phyloP scores from a whole-genome alignment of 2,329 filamentous ascomycete species.

The Elsinoe australis region DNA sequence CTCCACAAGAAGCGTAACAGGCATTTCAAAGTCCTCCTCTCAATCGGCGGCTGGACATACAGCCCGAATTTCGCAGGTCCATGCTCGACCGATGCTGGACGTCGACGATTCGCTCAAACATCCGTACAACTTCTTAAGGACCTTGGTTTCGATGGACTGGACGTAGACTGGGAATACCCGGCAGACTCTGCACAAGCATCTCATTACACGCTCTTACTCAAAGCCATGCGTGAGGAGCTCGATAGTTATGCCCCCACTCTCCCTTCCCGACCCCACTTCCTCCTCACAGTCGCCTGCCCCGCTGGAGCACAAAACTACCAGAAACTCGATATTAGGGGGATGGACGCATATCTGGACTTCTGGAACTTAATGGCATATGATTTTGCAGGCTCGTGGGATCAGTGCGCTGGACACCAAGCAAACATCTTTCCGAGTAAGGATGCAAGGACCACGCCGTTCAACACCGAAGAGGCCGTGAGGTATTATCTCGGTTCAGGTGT shows the following conservation, averaged over 20 bases:
- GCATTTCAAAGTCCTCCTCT: slow-evolving; percentile 70
- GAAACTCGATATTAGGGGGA: slow-evolving; percentile 35
- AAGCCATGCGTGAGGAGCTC: slow-evolving; percentile 33
- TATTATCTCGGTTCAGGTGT: slow-evolving; percentile 62
- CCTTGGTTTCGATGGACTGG: slow-evolving; percentile 58
- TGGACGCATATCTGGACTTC: slow-evolving; percentile 41
- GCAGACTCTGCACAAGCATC: slow-evolving; percentile 34
- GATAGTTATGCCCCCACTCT: slow-evolving; percentile 35
- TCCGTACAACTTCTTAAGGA: slow-evolving; percentile 71
- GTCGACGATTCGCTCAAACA: slow-evolving; percentile 59
- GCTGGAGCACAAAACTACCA: slow-evolving; percentile 37
- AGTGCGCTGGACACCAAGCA: slow-evolving; percentile 64
- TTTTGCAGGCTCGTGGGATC: slow-evolving; percentile 71
- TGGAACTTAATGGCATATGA: slow-evolving; percentile 48
- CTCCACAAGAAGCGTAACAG: slow-evolving; percentile 68
- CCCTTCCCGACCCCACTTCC: slow-evolving; percentile 32
- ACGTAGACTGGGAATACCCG: slow-evolving; percentile 45
- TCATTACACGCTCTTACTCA: slow-evolving; percentile 36
- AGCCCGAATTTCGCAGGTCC: slow-evolving; percentile 69
- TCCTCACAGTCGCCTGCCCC: slow-evolving; percentile 40
- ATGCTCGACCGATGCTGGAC: slow-evolving; percentile 53
- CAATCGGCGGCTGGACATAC: slow-evolving; percentile 76
- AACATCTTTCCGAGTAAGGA: slow-evolving; percentile 58
- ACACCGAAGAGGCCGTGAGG: slow-evolving; percentile 60
- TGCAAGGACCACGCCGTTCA: slow-evolving; percentile 63